Base-by-base conservation (phyloP, 2,329 filamentous ascomycete genomes). In the Apiospora aurea region DNA sequence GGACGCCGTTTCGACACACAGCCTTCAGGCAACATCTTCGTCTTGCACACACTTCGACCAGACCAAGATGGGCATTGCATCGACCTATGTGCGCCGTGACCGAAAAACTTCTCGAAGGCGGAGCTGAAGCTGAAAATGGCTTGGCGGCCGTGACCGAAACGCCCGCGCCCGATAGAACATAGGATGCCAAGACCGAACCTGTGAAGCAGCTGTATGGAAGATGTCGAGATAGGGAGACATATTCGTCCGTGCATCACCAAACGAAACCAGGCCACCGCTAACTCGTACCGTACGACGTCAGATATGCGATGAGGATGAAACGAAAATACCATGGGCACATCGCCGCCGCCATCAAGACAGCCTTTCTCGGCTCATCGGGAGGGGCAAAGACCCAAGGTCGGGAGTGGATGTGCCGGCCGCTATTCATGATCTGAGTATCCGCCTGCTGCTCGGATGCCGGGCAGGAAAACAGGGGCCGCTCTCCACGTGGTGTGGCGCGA, bases 231-330 rank as follows among this genome's bases (percentile, higher is more conserved):
- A 6, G 24, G 29, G 14, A 21, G 26, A 24, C n/a, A 51, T 3
- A 11, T 49, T 21, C 7, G 53, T 41, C 29, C 18, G 29, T 61
- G 53, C 16, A 38, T n/a, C 53, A 26, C 6, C 53, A n/a, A n/a
- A n/a, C 16, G n/a, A 13, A n/a, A 7, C 18, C 16, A 61, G 8
- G 18, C 8, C 53, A 38, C 11, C 8, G 34, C n/a, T 34, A 10
- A 14, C 21, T 41, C n/a, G 57, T 64, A 21, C 41, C 13, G 57
- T 64, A 21, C 41, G 29, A 11, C 18, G 38, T 10, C 29, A 13
- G 18, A 64, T 18, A 8, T 64, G 34, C 41, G 57, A 64, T 64
- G 57, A 41, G 18, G 57, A 41, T 64, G 53, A 61, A 61, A 61
- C 53, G 24, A 57, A 18, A 18, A 11, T 6, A 1, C 49, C 24